These are phyloP conservation scores for Ceratobasidium papillatum DNA, from an alignment of 1,284 basidiomycete genomes.

Conservation along the genomic window DNA sequence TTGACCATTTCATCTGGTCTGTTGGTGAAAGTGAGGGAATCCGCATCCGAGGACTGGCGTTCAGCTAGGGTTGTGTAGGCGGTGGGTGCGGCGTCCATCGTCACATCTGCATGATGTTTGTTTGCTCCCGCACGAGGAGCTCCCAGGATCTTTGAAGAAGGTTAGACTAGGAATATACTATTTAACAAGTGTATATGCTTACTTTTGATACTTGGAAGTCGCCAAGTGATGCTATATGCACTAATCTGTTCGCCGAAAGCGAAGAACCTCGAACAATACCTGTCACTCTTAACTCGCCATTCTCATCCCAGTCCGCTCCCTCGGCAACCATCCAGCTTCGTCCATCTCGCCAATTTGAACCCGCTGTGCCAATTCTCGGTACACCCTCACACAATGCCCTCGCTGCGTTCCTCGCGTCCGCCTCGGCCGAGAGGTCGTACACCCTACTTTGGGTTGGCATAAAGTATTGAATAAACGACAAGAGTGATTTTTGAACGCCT, in stretches of 20 bases:
- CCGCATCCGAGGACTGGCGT: slow-evolving; percentile 73
- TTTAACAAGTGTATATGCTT: slow-evolving; percentile 46
- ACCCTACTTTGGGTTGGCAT: slow-evolving; percentile 81
- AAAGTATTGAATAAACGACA: slow-evolving; percentile 96
- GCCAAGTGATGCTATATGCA: slow-evolving; percentile 89
- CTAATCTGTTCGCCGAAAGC: slow-evolving; percentile 84
- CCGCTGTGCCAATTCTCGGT: slow-evolving; percentile 60
- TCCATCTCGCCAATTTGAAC: slow-evolving; percentile 84
- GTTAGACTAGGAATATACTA: slow-evolving; percentile 41
- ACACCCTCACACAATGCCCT: slow-evolving; percentile 79
- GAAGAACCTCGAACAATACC: slow-evolving; percentile 84
- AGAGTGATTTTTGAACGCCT: slow-evolving; percentile 81
- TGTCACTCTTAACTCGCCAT: slow-evolving; percentile 72
- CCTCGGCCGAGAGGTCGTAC: slow-evolving; percentile 65
- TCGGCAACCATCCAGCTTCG: slow-evolving; percentile 85
- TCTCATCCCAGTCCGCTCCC: slow-evolving; percentile 62
- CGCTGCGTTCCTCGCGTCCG: slow-evolving; percentile 75
- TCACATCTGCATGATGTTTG: slow-evolving; percentile 44
- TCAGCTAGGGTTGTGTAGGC: slow-evolving; percentile 51
- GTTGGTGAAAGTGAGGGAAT: slow-evolving; percentile 90
- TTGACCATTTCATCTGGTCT: slow-evolving; percentile 88
- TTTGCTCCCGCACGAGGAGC: slow-evolving; percentile 59
- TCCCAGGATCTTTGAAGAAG: slow-evolving; percentile 64
- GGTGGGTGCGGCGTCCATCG: slow-evolving; percentile 36
- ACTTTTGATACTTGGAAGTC: slow-evolving; percentile 89